These are phyloP conservation scores for Mucor racemosus DNA, from an alignment of 371 early-diverging fungal species.

Conservation along the genomic window DNA sequence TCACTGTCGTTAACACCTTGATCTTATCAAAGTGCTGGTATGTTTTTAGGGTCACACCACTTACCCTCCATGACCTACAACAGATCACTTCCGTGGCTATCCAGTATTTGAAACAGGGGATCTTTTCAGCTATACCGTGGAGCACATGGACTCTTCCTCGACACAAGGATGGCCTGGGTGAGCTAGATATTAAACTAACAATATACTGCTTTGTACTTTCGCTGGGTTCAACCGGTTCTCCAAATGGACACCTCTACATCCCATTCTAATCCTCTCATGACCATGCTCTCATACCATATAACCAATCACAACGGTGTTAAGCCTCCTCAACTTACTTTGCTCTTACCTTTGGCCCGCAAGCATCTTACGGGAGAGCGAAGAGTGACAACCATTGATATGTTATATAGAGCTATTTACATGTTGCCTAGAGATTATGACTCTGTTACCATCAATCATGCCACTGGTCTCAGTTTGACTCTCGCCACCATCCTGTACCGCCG, in stretches of 20 bases:
- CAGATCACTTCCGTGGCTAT: not conserved
- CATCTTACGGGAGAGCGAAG: not conserved
- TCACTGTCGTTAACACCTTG: constrained; percentile 15
- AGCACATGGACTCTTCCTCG: not conserved
- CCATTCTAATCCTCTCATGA: not conserved
- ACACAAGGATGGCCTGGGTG: not conserved
- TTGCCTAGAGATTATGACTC: not conserved
- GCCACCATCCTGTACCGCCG: no score
- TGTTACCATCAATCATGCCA: no score
- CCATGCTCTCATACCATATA: not conserved
- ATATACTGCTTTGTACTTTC: not conserved
- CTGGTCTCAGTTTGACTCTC: no score
- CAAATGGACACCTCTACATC: not conserved
- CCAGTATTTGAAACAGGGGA: not conserved
- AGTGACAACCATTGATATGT: not conserved
- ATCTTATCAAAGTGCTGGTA: constrained; percentile 17
- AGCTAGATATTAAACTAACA: not conserved
- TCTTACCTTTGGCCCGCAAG: not conserved
- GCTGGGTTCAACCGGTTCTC: not conserved
- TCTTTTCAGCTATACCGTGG: not conserved
- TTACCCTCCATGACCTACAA: not conserved
- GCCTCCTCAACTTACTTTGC: not conserved
- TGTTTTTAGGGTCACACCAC: constrained; percentile 1
- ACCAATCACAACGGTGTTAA: not conserved
- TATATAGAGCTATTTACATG: not conserved